Evolutionary conservation across 2,329 filamentous ascomycete species (phyloP).

Genomic region (Botrytis paeoniae): DNA sequence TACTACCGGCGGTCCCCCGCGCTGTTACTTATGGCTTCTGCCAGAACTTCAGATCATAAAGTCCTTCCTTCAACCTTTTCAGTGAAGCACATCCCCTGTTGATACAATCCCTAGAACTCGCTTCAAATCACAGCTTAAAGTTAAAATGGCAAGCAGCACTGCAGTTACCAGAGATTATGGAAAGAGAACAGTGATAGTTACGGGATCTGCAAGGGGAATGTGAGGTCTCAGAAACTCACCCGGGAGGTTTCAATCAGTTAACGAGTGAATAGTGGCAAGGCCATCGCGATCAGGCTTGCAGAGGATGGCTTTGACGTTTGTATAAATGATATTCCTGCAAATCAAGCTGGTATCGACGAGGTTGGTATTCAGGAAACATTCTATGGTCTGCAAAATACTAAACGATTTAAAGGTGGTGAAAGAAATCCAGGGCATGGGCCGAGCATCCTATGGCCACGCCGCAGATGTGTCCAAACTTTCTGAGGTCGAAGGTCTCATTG

Average conservation of each 20-base stretch:
- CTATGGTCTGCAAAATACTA: neutral
- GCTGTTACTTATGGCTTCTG: neutral
- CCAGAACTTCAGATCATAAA: neutral
- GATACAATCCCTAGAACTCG: neutral
- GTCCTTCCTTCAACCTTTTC: neutral
- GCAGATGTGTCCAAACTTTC: slow-evolving; percentile 53
- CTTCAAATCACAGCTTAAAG: neutral
- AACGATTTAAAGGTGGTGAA: slow-evolving; percentile 40
- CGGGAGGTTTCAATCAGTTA: slow-evolving; percentile 11
- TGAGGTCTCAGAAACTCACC: slow-evolving; percentile 27
- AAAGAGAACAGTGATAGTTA: slow-evolving; percentile 41
- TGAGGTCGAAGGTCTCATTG: slow-evolving; percentile 35
- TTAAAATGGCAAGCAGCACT: slow-evolving; percentile 23
- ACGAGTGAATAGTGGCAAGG: slow-evolving; percentile 48
- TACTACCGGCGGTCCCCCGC: neutral
- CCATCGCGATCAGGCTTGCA: slow-evolving; percentile 61
- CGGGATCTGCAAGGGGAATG: slow-evolving; percentile 43
- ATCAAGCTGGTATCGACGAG: slow-evolving; percentile 51
- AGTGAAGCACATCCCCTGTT: neutral
- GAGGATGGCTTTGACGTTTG: slow-evolving; percentile 64
- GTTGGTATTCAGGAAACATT: slow-evolving; percentile 31
- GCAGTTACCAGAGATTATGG: slow-evolving; percentile 34
- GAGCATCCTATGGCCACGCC: slow-evolving; percentile 52
- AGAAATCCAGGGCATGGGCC: slow-evolving; percentile 51
- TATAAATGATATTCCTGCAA: slow-evolving; percentile 58